Conservation (phyloP, 2,329 filamentous ascomycete genomes). For the Cladosporium oxysporum region DNA sequence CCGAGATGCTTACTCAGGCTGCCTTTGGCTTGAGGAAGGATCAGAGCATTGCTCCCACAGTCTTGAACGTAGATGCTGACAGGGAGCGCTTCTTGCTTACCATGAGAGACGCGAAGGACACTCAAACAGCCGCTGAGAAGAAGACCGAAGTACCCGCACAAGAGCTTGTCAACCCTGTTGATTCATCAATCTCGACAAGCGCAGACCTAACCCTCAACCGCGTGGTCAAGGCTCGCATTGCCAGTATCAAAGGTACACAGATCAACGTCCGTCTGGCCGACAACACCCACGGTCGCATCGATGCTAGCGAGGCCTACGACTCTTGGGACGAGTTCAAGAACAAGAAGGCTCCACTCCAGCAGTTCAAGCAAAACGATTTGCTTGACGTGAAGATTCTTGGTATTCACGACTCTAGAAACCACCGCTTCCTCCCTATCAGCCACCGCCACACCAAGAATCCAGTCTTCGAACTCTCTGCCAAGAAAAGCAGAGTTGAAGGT, state of each 20-base stretch:
- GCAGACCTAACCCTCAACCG: constrained; percentile 74
- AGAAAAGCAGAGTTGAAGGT: constrained; percentile 47
- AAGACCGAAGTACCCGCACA: constrained; percentile 39
- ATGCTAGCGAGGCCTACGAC: constrained; percentile 88
- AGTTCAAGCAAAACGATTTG: constrained; percentile 70
- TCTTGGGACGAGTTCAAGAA: constrained; percentile 83
- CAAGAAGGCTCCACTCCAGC: constrained; percentile 73
- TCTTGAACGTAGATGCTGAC: constrained; percentile 71
- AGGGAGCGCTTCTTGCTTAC: constrained; percentile 69
- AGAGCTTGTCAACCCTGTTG: constrained; percentile 60
- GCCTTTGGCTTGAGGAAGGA: constrained; percentile 78
- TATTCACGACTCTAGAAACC: constrained; percentile 84
- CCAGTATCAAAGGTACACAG: constrained; percentile 87
- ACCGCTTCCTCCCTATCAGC: constrained; percentile 87
- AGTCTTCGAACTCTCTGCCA: constrained; percentile 85
- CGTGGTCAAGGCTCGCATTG: constrained; percentile 72
- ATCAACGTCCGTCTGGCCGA: constrained; percentile 87
- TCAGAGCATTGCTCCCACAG: constrained; percentile 72
- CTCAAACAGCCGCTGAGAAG: constrained; percentile 31
- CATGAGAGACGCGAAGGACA: constrained; percentile 54
- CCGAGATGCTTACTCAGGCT: constrained; percentile 66
- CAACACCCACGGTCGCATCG: constrained; percentile 87
- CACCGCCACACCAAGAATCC: constrained; percentile 77
- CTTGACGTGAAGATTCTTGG: constrained; percentile 78
- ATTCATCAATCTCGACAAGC: constrained; percentile 63